Percentiles rank a stretch among this genome's conserved stretches.
These are phyloP conservation scores for Quercus bicolor DNA, from an alignment of 306 rosid genomes.

Conservation along the genomic window DNA sequence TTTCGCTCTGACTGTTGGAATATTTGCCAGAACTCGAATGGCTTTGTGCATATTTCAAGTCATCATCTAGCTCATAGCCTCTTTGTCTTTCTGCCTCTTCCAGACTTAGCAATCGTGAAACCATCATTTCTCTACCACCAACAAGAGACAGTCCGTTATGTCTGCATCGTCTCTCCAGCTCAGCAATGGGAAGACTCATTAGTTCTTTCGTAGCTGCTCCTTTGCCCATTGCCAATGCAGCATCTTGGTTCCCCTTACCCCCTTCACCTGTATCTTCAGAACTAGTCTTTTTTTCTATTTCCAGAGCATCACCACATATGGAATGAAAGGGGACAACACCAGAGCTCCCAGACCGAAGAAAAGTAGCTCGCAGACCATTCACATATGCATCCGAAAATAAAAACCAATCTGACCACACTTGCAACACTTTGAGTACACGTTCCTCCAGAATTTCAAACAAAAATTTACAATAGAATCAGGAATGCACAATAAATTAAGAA, in stretches of 20 bases:
- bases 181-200: slow-evolving; percentile 83
- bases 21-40: slow-evolving; percentile 70
- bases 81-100: slow-evolving; percentile 96
- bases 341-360: slow-evolving; percentile 83
- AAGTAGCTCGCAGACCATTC: slow-evolving; percentile 94
- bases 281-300: slow-evolving; percentile 64
- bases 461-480: slow-evolving; percentile 2
- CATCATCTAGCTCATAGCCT: slow-evolving; percentile 80
- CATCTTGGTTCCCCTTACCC: slow-evolving; percentile 71
- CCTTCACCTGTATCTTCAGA: slow-evolving; percentile 61
- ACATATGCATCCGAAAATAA: slow-evolving; percentile 96
- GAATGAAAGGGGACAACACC: slow-evolving; percentile 87
- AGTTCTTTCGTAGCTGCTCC: slow-evolving; percentile 93
- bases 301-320: slow-evolving; percentile 84
- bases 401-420: slow-evolving; percentile 99
- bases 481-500: not conserved
- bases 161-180: slow-evolving; percentile 94
- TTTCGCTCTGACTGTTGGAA: slow-evolving; percentile 52
- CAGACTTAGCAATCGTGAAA: slow-evolving; percentile 84
- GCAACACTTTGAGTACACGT: slow-evolving; percentile 90
- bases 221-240: slow-evolving; percentile 96
- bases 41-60: slow-evolving; percentile 65
- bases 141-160: slow-evolving; percentile 97
- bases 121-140: slow-evolving; percentile 99
- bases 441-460: slow-evolving; percentile 55